These are phyloP conservation scores for Tolypocladium sp. DNA, from an alignment of 2,329 filamentous ascomycete species.

Conservation along the genomic window DNA sequence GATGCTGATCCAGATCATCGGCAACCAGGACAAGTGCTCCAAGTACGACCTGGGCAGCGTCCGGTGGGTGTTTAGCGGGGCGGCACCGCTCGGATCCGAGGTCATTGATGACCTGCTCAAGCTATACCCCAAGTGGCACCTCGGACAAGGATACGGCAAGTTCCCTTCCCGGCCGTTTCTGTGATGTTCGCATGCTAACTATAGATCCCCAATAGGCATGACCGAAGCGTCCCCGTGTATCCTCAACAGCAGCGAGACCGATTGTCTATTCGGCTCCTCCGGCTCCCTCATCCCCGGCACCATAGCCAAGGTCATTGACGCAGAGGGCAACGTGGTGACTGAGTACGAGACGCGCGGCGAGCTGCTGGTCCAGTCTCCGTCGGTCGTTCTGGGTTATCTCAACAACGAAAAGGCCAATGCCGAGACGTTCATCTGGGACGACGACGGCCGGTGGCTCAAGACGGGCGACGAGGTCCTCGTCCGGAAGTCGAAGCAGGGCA, in stretches of 20 bases:
- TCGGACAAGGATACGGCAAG: conserved; percentile 69
- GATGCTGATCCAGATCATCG: conserved; percentile 66
- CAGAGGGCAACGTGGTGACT: conserved; percentile 60
- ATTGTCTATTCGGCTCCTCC: conserved; percentile 60
- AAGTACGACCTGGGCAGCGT: conserved; percentile 66
- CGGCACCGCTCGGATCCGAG: conserved; percentile 64
- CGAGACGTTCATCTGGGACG: conserved; percentile 63
- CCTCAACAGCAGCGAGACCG: conserved; percentile 42
- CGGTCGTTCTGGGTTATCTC: conserved; percentile 73
- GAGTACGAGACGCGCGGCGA: conserved; percentile 68
- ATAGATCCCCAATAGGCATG: too few relatives aligned
- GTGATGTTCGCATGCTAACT: too few relatives aligned
- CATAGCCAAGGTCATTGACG: conserved; percentile 54
- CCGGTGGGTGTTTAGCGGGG: conserved; percentile 56
- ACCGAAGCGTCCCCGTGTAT: conserved; percentile 68
- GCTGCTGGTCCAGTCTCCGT: conserved; percentile 67
- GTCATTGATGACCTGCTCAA: conserved; percentile 53
- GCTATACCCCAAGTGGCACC: conserved; percentile 53
- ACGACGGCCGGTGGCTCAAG: conserved; percentile 66
- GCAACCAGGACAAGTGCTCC: conserved; percentile 46
- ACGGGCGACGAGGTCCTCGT: conserved; percentile 81
- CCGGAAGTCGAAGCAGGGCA: conserved; percentile 50
- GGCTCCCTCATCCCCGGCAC: conserved; percentile 57
- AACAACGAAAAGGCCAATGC: conserved; percentile 76
- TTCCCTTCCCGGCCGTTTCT: too few relatives aligned